Evolutionary conservation across 306 rosid species (phyloP).

Genomic region (Sechiopsis laciniata): DNA sequence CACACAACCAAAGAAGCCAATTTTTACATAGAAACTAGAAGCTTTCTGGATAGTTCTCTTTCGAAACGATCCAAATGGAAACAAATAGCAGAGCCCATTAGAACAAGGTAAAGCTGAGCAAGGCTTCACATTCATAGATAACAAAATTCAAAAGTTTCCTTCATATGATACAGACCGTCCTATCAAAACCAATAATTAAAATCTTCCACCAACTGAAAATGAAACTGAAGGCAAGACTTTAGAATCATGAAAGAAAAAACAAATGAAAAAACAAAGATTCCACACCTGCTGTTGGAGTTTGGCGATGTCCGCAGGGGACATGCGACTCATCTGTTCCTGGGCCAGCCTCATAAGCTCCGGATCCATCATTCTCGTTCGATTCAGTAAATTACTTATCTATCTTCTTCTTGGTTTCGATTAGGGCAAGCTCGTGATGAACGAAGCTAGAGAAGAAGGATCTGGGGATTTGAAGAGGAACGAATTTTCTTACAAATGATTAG

Average conservation of each 20-base stretch:
- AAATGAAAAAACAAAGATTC: too few relatives aligned
- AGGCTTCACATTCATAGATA: too few relatives aligned
- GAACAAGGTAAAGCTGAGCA: too few relatives aligned
- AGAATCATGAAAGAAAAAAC: neutral
- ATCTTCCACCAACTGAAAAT: too few relatives aligned
- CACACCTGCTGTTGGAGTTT: conserved; percentile 81
- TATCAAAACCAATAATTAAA: too few relatives aligned
- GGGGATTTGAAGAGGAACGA: neutral
- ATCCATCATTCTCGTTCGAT: conserved; percentile 73
- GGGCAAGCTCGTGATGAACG: neutral
- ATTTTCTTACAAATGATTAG: neutral
- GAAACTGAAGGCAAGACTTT: too few relatives aligned
- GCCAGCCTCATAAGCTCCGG: conserved; percentile 81
- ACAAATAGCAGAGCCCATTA: neutral
- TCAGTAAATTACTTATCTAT: conserved; percentile 12
- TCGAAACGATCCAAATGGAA: neutral
- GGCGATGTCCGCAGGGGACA: conserved; percentile 86
- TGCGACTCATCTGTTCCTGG: conserved; percentile 97
- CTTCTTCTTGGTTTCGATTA: neutral
- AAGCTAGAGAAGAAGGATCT: neutral
- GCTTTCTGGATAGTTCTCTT: too few relatives aligned
- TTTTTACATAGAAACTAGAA: too few relatives aligned
- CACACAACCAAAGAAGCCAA: neutral
- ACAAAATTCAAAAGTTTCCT: too few relatives aligned
- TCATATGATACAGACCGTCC: too few relatives aligned